Base-by-base conservation (phyloP, 768 basidiomycete species). In the Termitomyces heimii region DNA sequence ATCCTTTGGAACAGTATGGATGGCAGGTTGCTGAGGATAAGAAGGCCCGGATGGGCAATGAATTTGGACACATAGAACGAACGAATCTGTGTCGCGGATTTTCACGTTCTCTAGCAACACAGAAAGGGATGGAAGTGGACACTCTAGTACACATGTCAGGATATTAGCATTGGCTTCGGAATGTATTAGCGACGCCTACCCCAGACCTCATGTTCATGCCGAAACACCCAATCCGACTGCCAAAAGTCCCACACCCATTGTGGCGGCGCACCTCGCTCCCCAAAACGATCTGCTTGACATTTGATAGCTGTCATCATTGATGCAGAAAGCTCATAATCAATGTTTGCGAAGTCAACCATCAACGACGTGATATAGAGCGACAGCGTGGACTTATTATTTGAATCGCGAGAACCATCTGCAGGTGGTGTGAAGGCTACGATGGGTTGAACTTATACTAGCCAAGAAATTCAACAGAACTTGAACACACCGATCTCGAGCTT, bases 191-290 rank as follows among this genome's bases (percentile, higher is more conserved):
- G 28, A 55, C 1, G 60, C 80, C 64, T 65, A 88, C 87, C 83
- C 86, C 84, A 89, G 42, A 88, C 86, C 73, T 90, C 87, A 53
- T 80, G 81, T 53, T 85, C 86, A 51, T 77, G 78, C 43, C 87
- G 73, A 71, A 89, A 92, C 1, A 81, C 76, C 81, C 82, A 89
- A 58, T 87, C 84, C 58, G 75, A 79, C 58, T 87, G 82, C 83
- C 86, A 87, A 54, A 72, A 72, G 56, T 88, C 84, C 87, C 88
- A 91, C 26, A 84, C 74, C 86, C 87, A 91, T 42, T 87, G 81
- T 31, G 84, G 74, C 16, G 86, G 81, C 0, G 83, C 81, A 5
- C 84, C 82, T 12, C 84, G 77, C 63, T 84, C 79, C 6, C 87
- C 88, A 12, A 72, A 69, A 48, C 80, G 75, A 60, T 84, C 80